These are phyloP conservation scores for Sanghuangporus weigelae DNA, from an alignment of 1,284 basidiomycete genomes.

Conservation along the genomic window DNA sequence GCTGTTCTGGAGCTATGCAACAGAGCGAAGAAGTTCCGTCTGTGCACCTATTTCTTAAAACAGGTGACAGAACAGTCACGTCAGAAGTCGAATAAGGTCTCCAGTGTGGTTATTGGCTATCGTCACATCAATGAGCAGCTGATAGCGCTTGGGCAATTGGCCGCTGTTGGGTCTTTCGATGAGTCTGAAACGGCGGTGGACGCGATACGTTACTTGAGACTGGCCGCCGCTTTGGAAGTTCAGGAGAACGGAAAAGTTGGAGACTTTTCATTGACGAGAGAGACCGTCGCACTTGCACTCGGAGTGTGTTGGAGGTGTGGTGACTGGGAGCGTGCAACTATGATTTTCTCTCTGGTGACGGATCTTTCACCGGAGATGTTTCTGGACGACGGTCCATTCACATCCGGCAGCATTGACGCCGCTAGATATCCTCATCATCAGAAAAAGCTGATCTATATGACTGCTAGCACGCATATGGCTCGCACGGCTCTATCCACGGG, in stretches of 20 bases:
- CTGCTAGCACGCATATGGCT: conserved; percentile 41
- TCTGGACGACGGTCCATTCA: not conserved
- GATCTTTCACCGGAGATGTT: conserved; percentile 5
- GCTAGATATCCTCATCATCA: conserved; percentile 16
- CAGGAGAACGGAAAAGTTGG: conserved; percentile 38
- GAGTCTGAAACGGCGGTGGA: conserved; percentile 42
- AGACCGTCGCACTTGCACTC: conserved; percentile 54
- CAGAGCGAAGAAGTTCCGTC: conserved; percentile 36
- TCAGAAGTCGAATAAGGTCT: conserved; percentile 22
- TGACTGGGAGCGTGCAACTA: conserved; percentile 55
- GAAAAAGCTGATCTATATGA: conserved; percentile 39
- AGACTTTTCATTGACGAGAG: conserved; percentile 33
- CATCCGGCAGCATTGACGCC: not conserved
- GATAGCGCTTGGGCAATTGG: conserved; percentile 42
- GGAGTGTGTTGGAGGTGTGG: conserved; percentile 50
- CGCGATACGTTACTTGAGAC: conserved; percentile 60
- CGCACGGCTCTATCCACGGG: conserved; percentile 46
- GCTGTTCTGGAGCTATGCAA: conserved; percentile 54
- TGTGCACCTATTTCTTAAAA: conserved; percentile 50
- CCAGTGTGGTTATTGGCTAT: conserved; percentile 39
- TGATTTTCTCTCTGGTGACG: conserved; percentile 26
- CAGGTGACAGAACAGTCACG: conserved; percentile 42
- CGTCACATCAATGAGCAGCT: conserved; percentile 56
- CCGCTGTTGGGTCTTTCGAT: conserved; percentile 28
- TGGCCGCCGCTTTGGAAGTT: conserved; percentile 27